Conservation (phyloP, 441 rosid species). For the Rhodomyrtus psidioides region DNA sequence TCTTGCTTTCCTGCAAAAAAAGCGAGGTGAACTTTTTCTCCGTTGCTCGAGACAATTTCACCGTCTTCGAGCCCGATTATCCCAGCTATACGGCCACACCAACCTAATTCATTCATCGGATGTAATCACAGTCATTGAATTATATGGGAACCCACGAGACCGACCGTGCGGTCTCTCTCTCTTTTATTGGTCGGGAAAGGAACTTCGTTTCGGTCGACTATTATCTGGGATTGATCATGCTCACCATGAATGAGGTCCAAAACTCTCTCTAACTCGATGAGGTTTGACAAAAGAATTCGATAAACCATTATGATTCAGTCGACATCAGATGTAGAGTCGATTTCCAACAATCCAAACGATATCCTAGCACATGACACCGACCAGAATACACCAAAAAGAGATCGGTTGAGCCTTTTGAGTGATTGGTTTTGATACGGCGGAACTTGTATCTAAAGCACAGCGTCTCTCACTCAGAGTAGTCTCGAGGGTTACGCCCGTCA, state of each 20-base stretch:
- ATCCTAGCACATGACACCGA: background rate
- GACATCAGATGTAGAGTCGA: background rate
- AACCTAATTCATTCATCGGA: background rate
- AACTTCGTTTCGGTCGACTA: background rate
- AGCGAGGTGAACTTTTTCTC: background rate
- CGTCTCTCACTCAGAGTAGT: background rate
- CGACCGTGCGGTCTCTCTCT: background rate
- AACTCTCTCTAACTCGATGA: background rate
- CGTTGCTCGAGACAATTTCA: background rate
- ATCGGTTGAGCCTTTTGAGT: background rate
- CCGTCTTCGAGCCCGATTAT: background rate
- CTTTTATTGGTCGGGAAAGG: background rate
- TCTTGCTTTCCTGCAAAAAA: background rate
- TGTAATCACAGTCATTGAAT: background rate
- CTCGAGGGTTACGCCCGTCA: rapidly evolving
- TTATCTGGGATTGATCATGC: background rate
- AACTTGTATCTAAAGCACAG: background rate
- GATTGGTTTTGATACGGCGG: background rate
- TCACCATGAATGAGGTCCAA: background rate
- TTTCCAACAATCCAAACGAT: background rate
- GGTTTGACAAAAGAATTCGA: background rate
- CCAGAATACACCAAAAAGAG: background rate
- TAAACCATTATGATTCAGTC: background rate
- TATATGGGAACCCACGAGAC: background rate
- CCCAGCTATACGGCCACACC: background rate